Percentiles rank a stretch among this genome's conserved stretches.
phyloP scores from a whole-genome alignment of 2,329 filamentous ascomycete species.

The Penicillium sp. region DNA sequence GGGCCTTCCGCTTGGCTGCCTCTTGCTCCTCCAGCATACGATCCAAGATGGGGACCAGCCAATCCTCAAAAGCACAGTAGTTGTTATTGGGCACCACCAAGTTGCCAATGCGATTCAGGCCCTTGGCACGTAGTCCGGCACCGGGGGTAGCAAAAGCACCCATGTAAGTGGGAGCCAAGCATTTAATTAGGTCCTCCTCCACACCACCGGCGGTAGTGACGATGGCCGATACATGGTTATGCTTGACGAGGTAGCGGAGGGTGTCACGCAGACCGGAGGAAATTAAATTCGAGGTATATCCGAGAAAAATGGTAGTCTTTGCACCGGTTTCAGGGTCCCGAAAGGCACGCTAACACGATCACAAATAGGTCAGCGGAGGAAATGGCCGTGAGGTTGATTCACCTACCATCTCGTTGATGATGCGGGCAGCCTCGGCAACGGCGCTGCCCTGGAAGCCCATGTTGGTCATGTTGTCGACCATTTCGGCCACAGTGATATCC shows the following conservation, averaged over 20 bases:
- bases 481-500: conserved; percentile 80
- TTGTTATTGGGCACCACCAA: conserved; percentile 95
- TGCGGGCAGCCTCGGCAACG: conserved; percentile 81
- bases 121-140: conserved; percentile 74
- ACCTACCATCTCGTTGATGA: conserved; percentile 93
- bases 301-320: conserved; percentile 90
- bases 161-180: conserved; percentile 89
- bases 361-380: conserved; percentile 4
- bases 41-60: conserved; percentile 94
- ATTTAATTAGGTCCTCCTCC: conserved; percentile 99
- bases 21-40: conserved; percentile 93
- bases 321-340: conserved; percentile 75
- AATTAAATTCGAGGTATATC: conserved; percentile 96
- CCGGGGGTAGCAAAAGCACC: conserved; percentile 79
- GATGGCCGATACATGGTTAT: conserved; percentile 87
- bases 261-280: conserved; percentile 92
- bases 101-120: conserved; percentile 94
- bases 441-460: conserved; percentile 86
- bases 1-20: conserved; percentile 62
- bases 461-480: conserved; percentile 76
- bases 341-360: conserved; percentile 66
- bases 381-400: not conserved
- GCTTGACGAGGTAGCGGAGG: conserved; percentile 87
- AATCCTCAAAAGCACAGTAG: conserved; percentile 97
- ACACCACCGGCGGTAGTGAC: conserved; percentile 95